Percentiles rank a stretch among this genome's conserved stretches.
Conservation (phyloP, 345 rosid genomes). For the Syzygium grande region DNA sequence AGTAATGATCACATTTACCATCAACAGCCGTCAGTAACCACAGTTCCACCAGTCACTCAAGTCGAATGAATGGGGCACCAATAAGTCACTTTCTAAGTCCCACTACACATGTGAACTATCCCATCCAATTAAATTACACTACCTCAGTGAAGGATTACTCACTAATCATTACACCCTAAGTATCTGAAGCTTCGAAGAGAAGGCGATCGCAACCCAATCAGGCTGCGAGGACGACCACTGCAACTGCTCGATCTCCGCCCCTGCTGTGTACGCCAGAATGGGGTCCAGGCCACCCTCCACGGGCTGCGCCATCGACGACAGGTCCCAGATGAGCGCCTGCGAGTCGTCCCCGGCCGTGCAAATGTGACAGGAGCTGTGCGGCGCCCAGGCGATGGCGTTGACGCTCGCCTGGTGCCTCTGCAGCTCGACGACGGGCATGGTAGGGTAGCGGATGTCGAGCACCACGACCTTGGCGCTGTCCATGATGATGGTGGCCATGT, state of each 20-base stretch:
- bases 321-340: constrained; percentile 96
- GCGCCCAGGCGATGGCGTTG: constrained; percentile 98
- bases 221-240: constrained; percentile 99
- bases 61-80: background rate
- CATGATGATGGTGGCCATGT: constrained; percentile 95
- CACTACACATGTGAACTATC: background rate
- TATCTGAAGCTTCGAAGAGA: constrained; percentile 89
- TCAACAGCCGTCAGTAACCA: background rate
- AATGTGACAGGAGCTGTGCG: constrained; percentile 90
- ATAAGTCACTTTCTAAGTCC: background rate
- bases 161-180: constrained; percentile 59
- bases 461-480: constrained; percentile 93
- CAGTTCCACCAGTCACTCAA: background rate
- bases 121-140: background rate
- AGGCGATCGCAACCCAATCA: constrained; percentile 98
- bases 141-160: background rate
- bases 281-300: constrained; percentile 96
- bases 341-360: constrained; percentile 98
- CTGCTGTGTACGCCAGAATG: constrained; percentile 87
- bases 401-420: constrained; percentile 89
- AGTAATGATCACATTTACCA: background rate
- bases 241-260: constrained; percentile 93
- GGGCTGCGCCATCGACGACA: constrained; percentile 91
- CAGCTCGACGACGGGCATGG: constrained; percentile 86
- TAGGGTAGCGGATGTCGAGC: constrained; percentile 85